phyloP scores from a whole-genome alignment of 257 asterid species.

The Fraxinus anomala region DNA sequence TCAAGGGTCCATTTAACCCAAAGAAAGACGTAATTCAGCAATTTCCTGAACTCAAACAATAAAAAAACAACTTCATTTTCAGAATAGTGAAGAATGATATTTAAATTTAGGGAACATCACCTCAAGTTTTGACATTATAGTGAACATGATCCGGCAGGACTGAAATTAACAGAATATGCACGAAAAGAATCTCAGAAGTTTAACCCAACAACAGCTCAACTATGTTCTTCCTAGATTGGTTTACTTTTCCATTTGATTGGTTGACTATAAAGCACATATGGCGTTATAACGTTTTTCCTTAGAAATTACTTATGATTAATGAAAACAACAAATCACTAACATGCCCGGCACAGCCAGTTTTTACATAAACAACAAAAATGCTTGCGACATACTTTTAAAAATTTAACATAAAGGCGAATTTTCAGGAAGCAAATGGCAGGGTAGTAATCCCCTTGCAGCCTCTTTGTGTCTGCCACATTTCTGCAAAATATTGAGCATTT shows the following conservation, averaged over 20 bases:
- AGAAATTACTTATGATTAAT: not conserved
- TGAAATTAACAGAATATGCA: not conserved
- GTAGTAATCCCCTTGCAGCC: conserved; percentile 7
- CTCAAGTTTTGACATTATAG: no score
- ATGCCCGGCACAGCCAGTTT: not conserved
- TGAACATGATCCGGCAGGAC: not conserved
- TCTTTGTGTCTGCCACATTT: conserved; percentile 7
- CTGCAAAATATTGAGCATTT: conserved; percentile 10
- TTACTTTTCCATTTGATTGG: not conserved
- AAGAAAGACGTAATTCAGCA: not conserved
- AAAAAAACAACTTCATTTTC: not conserved
- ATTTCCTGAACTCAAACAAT: not conserved
- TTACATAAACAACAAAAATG: no score
- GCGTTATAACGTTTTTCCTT: not conserved
- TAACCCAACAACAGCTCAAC: not conserved
- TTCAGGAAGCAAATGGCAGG: conserved; percentile 7
- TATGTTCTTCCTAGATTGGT: not conserved
- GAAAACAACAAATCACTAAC: not conserved
- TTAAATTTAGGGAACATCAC: no score
- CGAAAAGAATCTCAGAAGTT: not conserved
- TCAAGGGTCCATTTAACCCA: not conserved
- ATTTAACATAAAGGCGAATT: not conserved
- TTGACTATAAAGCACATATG: not conserved
- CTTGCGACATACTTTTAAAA: not conserved
- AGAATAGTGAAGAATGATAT: not conserved